A percentile compares a stretch with the other conserved stretches of the same genome.
phyloP scores from a whole-genome alignment of 805 yeast species.

The Myxozyma geophila region DNA sequence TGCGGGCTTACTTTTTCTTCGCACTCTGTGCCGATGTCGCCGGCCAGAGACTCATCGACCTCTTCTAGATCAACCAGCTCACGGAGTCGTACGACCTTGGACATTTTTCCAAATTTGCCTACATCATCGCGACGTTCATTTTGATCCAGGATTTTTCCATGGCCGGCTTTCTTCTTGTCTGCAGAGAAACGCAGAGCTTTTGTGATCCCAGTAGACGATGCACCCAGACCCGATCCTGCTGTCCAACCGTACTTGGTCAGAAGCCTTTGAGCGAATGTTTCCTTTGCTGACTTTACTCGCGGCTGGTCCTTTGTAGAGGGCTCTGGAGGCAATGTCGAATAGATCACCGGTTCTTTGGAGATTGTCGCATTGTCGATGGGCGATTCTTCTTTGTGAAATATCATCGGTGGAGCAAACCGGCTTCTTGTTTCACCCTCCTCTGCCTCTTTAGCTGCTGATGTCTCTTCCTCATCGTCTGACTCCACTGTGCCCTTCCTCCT shows the following conservation, averaged over 20 bases:
- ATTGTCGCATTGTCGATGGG: background rate
- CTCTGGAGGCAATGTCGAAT: background rate
- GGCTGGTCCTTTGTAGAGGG: conserved; percentile 2
- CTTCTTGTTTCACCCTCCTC: background rate
- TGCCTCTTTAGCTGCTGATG: background rate
- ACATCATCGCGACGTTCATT: background rate
- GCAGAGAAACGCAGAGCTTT: conserved; percentile 32
- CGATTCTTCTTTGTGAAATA: background rate
- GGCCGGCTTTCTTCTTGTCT: conserved; percentile 33
- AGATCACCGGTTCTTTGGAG: conserved; percentile 13
- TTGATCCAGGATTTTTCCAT: conserved; percentile 31
- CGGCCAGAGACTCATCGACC: conserved; percentile 31
- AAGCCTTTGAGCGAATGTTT: conserved; percentile 33
- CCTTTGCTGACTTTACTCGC: conserved; percentile 14
- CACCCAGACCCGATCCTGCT: conserved; percentile 37
- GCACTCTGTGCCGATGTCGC: conserved; percentile 35
- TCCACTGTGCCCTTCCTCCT: background rate
- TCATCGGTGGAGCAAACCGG: background rate
- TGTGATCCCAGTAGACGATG: conserved; percentile 27
- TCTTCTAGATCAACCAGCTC: conserved; percentile 22
- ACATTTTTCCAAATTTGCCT: conserved; percentile 28
- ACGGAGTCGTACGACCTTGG: conserved; percentile 22
- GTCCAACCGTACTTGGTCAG: conserved; percentile 37
- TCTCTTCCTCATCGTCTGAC: conserved; percentile 6
- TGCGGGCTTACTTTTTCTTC: conserved; percentile 20